Conservation (phyloP, 106 monocot species). For the Iris macrosiphon region DNA sequence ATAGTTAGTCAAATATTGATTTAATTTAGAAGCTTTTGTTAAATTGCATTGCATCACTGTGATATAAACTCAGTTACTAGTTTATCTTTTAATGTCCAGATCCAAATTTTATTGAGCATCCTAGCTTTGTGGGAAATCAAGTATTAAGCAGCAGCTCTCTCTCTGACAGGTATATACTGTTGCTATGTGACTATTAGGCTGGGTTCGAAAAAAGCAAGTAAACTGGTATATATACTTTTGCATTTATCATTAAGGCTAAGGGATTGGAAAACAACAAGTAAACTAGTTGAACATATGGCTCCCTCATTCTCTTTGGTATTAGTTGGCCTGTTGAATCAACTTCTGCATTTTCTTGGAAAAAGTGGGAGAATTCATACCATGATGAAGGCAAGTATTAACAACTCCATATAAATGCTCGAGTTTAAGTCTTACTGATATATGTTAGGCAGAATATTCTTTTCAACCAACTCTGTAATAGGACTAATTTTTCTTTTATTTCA, state of each 20-base stretch:
- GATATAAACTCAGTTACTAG: not conserved
- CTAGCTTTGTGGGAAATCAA: not conserved
- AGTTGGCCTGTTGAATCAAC: slow-evolving; percentile 57
- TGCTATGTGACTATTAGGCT: no score
- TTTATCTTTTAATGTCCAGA: not conserved
- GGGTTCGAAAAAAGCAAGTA: no score
- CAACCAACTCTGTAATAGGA: no score
- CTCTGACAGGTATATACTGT: slow-evolving; percentile 1
- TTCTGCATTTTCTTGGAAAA: slow-evolving; percentile 74
- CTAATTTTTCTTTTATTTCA: not conserved
- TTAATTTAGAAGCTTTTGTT: no score
- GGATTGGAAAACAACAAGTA: slow-evolving; percentile 63
- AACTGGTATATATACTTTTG: no score
- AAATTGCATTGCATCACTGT: no score
- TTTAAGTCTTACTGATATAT: not conserved
- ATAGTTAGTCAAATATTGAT: no score
- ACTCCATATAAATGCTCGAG: not conserved
- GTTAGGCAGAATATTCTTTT: not conserved
- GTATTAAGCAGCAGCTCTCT: not conserved
- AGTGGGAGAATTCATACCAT: slow-evolving; percentile 72
- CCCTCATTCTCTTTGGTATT: slow-evolving; percentile 43
- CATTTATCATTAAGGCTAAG: slow-evolving; percentile 32
- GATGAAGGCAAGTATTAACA: slow-evolving; percentile 64
- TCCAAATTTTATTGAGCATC: not conserved
- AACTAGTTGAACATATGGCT: slow-evolving; percentile 61